Evolutionary conservation across 305 asterid species (phyloP).

Genomic region (Plantago lanceolata): DNA sequence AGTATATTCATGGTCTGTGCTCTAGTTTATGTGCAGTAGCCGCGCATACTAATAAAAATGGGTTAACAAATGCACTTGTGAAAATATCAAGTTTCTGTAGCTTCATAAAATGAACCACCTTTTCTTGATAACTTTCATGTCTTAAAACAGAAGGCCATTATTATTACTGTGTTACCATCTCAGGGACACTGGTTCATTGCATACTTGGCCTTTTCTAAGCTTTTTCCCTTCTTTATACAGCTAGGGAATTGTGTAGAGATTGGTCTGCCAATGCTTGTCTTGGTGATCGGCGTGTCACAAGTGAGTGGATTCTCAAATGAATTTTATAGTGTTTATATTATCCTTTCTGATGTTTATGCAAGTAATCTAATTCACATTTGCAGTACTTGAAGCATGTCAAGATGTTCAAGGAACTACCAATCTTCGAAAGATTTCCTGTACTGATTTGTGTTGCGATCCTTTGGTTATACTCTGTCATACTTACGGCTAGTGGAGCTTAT

Average conservation of each 20-base stretch:
- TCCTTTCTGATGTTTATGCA: slow-evolving; percentile 25
- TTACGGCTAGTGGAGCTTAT: slow-evolving; percentile 93
- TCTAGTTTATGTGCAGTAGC: too few species aligned
- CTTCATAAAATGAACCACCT: too few species aligned
- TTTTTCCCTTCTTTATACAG: slow-evolving; percentile 31
- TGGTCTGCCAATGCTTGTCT: slow-evolving; percentile 80
- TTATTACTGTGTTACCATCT: slow-evolving; percentile 3
- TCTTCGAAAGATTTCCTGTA: slow-evolving; percentile 87
- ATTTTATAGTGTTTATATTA: not conserved
- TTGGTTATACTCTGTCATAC: slow-evolving; percentile 75
- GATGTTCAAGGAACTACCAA: slow-evolving; percentile 80
- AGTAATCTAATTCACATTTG: slow-evolving; percentile 31
- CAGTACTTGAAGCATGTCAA: slow-evolving; percentile 93
- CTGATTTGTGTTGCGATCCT: slow-evolving; percentile 63
- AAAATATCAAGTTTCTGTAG: too few species aligned
- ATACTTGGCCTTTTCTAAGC: not conserved
- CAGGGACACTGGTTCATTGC: not conserved
- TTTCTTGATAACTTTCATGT: not conserved
- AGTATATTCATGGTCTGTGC: slow-evolving; percentile 7
- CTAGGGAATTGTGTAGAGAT: slow-evolving; percentile 86
- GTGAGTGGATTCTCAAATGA: slow-evolving; percentile 43
- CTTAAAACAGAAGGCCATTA: not conserved
- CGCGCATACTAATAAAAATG: too few species aligned
- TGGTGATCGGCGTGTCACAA: slow-evolving; percentile 81
- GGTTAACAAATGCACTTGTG: too few species aligned